These are phyloP conservation scores for Ustilaginoidea virens DNA, from an alignment of 2,329 filamentous ascomycete genomes.

Conservation along the genomic window DNA sequence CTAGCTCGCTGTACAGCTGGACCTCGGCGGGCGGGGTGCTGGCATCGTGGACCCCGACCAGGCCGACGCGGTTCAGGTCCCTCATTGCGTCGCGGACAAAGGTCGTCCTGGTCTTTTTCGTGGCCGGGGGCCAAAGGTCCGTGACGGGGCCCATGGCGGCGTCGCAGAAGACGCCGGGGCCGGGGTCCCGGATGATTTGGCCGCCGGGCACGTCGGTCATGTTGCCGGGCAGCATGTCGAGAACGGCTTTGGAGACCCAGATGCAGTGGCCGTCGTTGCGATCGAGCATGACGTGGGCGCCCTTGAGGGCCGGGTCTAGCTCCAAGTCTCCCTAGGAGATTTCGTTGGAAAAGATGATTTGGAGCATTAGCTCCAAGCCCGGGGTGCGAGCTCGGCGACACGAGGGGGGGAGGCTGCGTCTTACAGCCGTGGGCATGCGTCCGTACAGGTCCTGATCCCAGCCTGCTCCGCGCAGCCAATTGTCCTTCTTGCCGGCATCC, in stretches of 20 bases:
- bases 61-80: constrained; percentile 45
- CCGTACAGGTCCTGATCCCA: constrained; percentile 56
- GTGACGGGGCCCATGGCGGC: constrained; percentile 53
- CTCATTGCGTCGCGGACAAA: constrained; percentile 46
- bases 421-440: constrained; percentile 48
- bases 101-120: constrained; percentile 31
- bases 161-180: constrained; percentile 56
- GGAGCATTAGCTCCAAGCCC: too few relatives aligned
- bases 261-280: constrained; percentile 56
- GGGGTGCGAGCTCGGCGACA: too few relatives aligned
- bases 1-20: constrained; percentile 36
- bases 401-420: too few relatives aligned
- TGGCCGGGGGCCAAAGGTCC: constrained; percentile 40
- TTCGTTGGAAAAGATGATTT: too few relatives aligned
- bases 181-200: constrained; percentile 44
- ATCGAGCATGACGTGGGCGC: constrained; percentile 52
- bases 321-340: constrained; percentile 37
- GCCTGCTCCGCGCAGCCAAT: constrained; percentile 52
- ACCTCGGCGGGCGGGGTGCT: constrained; percentile 42
- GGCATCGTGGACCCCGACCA: constrained; percentile 56
- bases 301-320: constrained; percentile 32
- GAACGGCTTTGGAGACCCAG: constrained; percentile 50
- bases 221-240: constrained; percentile 40
- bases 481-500: constrained; percentile 32
- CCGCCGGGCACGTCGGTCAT: constrained; percentile 43